Base-by-base conservation (phyloP, 805 yeast genomes). In the Metahyphopichia silvanorum region DNA sequence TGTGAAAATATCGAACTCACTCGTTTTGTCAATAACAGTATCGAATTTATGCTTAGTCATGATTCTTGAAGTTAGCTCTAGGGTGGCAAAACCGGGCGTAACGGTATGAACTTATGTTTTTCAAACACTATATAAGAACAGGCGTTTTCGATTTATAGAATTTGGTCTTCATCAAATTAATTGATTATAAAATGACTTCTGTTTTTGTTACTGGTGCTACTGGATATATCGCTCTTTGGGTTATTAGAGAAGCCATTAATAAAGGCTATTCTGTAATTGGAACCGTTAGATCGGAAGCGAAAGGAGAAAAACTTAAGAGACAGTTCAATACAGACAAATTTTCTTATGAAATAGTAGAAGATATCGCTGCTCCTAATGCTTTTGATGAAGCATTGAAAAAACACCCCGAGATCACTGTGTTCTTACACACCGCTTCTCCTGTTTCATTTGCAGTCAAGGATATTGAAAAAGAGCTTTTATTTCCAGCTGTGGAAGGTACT, bases 191-290 rank as follows among this genome's bases (percentile, higher is more conserved):
- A 26, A 39, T 33, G 37, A 11, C 40, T 12, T 31, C 35, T 16
- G 55, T 60, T 5, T 42, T 59, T 29, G 50, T 56, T 20, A 43
- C 60, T 7, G 67, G 63, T 10, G 61, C 61, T 16, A 46, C 64
- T 2, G 65, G 66, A 13, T 60, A 47, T 32, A 46, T 62, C 23
- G 66, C 62, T 6, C 49, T 42, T 15, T 54, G 49, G 38, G 40
- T 47, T 18, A 42, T 49, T 33, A 47, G 52, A 34, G 47, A 41
- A 13, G 39, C 54, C 10, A 42, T 51, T 27, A 33, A 33, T 19
- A 39, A 47, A 29, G 51, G 54, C 24, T 49, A 51, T 39, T 25
- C 31, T 4, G 58, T 57, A 7, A 40, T 51, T 25, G 62, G 57
- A 4, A 37, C 60, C 1, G 62, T 53, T 16, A 43, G 60, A 40